Evolutionary conservation across 345 rosid species (phyloP).

Genomic region (Stellera chamaejasme): DNA sequence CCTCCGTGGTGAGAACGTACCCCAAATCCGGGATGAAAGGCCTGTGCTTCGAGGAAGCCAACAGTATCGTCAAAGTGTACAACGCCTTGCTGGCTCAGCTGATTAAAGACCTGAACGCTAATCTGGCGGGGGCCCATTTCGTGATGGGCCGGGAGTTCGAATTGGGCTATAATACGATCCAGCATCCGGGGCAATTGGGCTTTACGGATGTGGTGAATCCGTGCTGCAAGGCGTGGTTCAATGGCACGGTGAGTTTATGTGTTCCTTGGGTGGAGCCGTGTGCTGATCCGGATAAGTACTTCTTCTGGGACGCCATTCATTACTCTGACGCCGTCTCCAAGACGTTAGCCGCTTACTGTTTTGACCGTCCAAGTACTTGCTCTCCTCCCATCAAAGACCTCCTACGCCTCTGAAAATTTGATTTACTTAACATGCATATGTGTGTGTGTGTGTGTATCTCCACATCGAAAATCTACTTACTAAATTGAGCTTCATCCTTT

Average conservation of each 20-base stretch:
- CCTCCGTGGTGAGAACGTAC: conserved; percentile 17
- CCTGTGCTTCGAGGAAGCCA: conserved; percentile 23
- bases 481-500: too few species aligned
- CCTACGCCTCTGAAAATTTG: background rate
- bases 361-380: conserved; percentile 25
- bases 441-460: too few species aligned
- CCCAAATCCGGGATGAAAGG: conserved; percentile 8
- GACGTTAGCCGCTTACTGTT: conserved; percentile 23
- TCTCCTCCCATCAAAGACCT: conserved; percentile 30
- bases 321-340: conserved; percentile 23
- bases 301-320: conserved; percentile 45
- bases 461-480: too few species aligned
- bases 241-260: conserved; percentile 30
- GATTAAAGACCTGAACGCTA: conserved; percentile 23
- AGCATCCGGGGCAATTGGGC: conserved; percentile 30
- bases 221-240: conserved; percentile 34
- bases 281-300: conserved; percentile 14
- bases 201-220: conserved; percentile 28
- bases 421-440: background rate
- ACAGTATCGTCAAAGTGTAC: conserved; percentile 19
- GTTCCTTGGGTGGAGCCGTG: conserved; percentile 30
- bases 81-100: conserved; percentile 20
- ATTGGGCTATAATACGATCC: conserved; percentile 25
- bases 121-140: conserved; percentile 20
- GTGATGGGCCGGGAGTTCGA: conserved; percentile 16